A percentile compares a stretch with the other conserved stretches of the same genome.
phyloP scores from a whole-genome alignment of 805 yeast species.

The Ogataea henricii region DNA sequence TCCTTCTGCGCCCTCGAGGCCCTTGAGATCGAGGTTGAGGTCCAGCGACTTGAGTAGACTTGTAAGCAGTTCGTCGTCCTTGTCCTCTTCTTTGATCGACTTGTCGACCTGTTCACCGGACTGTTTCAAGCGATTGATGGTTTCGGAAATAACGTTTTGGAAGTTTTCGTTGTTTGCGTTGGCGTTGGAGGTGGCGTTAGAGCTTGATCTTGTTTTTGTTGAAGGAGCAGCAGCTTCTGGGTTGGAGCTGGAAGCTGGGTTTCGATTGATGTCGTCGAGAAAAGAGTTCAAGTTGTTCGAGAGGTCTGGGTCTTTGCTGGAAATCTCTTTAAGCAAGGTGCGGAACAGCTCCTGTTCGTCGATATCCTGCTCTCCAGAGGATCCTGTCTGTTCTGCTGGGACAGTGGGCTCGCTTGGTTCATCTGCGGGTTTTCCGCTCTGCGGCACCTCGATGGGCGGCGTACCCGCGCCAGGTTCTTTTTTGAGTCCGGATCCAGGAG shows the following conservation, averaged over 20 bases:
- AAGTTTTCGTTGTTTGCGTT: constrained; percentile 41
- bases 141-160: constrained; percentile 74
- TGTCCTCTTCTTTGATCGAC: constrained; percentile 41
- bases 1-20: constrained; percentile 14
- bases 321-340: constrained; percentile 27
- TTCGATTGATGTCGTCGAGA: constrained; percentile 21
- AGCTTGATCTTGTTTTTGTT: constrained; percentile 1
- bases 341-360: constrained; percentile 28
- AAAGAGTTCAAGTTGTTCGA: constrained; percentile 28
- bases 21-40: constrained; percentile 40
- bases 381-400: constrained; percentile 12
- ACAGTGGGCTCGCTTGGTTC: neutral
- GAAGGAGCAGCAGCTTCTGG: neutral
- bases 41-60: constrained; percentile 67
- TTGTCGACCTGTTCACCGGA: constrained; percentile 73
- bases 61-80: constrained; percentile 52
- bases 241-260: constrained; percentile 8
- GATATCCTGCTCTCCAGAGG: constrained; percentile 19
- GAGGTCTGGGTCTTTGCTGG: constrained; percentile 30
- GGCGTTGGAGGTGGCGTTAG: constrained; percentile 11
- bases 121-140: constrained; percentile 77
- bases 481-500: constrained; percentile 50
- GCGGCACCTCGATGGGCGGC: neutral
- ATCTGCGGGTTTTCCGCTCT: neutral
- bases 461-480: neutral